Evolutionary conservation across 2,329 filamentous ascomycete species (phyloP), one percentile per base, ranked within the genome.

Genomic region (Aphanoascus verrucosus): DNA sequence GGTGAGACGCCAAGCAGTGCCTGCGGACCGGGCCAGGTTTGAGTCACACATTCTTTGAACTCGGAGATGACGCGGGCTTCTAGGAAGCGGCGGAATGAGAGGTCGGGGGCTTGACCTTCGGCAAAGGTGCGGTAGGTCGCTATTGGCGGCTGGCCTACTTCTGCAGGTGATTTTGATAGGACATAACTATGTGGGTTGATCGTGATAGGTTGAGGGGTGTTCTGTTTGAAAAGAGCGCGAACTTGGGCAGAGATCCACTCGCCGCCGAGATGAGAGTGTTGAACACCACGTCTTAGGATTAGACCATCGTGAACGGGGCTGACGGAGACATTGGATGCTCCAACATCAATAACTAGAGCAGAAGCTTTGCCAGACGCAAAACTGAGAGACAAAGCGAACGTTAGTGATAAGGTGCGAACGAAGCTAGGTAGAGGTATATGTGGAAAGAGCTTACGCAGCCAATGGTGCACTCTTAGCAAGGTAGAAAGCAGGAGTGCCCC

Each of bases 21-120:
- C 55, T 84, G 84, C 0, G 87, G 87, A 0, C 88, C 88, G 23
- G 82, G 81, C 91, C 93, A 98, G 12, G 91, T 83, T 71, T 96
- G 89, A 28, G 97, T 89, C 14, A 96, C 88, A 15, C 86, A 94
- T 72, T 98, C 94, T 74, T 98, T 98, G 80, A 94, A 98, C 67
- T 96, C 89, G 37, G 88, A 89, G 54, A 98, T 74, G 41, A 95
- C 84, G 51, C 91, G 86, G 69, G 97, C 93, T 74, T 98, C 90
- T 70, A 97, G 84, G 59, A 91, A 84, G 15, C 77, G 75, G 56
- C 85, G 83, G 78, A 90, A 97, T 1, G 86, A 89, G 28, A 81
- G 77, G 61, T 75, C 72, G 0, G 79, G 80, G 1, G 77, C 72
- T 52, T 72, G 72, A 74, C 62, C 78, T 63, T 67, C 77, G 76